Evolutionary conservation across 2,329 filamentous ascomycete genomes (phyloP).

Genomic region (Penicillium sp.): DNA sequence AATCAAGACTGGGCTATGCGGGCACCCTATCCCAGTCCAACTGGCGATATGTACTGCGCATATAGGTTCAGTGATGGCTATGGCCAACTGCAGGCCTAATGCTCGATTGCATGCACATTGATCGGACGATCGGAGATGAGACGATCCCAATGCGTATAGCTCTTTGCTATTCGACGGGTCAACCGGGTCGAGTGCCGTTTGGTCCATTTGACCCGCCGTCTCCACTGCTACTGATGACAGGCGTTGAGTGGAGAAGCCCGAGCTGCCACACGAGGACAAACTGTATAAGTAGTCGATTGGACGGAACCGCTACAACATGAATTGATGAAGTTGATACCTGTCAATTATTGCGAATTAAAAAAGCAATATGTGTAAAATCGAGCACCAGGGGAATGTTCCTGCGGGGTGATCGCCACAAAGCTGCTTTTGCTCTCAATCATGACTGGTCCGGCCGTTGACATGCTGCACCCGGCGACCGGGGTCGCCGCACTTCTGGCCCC

Average conservation of each 20-base stretch:
- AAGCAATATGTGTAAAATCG: background rate
- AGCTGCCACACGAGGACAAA: background rate
- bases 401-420: slow-evolving; percentile 1
- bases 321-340: background rate
- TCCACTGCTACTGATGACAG: background rate
- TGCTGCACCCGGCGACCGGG: background rate
- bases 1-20: background rate
- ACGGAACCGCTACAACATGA: background rate
- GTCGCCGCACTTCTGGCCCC: background rate
- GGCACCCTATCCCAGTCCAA: background rate
- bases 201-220: background rate
- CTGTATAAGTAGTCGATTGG: background rate
- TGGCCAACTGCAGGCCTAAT: background rate
- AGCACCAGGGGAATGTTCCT: background rate
- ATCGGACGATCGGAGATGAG: background rate
- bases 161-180: background rate
- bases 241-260: background rate
- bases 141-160: background rate
- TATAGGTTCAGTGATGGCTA: too few species aligned
- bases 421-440: background rate
- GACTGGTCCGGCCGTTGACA: slow-evolving; percentile 12
- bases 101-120: background rate
- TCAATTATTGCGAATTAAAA: background rate
- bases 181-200: background rate
- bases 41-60: too few species aligned